Conservation (phyloP, 2,329 filamentous ascomycete species). For the Bipolaris bicolor region DNA sequence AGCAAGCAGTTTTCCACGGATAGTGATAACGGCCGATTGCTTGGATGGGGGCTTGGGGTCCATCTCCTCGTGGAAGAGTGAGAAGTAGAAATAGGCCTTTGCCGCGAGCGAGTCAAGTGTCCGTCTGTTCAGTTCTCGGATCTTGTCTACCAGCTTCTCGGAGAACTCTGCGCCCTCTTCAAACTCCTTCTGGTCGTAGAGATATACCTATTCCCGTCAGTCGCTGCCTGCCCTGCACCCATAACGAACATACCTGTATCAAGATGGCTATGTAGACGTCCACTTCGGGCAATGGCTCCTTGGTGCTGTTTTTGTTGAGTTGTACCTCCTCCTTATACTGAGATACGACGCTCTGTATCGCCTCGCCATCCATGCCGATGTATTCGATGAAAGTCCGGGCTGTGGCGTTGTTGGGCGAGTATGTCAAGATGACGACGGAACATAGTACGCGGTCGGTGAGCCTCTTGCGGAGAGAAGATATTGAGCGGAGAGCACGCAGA, state of each 20-base stretch:
- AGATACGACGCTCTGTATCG: constrained; percentile 61
- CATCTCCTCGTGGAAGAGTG: constrained; percentile 91
- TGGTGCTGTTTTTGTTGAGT: constrained; percentile 66
- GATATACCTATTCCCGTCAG: constrained; percentile 70
- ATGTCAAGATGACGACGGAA: constrained; percentile 81
- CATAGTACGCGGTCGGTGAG: constrained; percentile 81
- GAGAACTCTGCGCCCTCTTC: constrained; percentile 86
- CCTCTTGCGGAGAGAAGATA: constrained; percentile 93
- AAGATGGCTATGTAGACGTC: constrained; percentile 89
- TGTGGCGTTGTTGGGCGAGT: constrained; percentile 69
- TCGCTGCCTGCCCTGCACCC: background rate
- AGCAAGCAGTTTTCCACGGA: constrained; percentile 83
- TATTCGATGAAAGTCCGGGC: constrained; percentile 74
- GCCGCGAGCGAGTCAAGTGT: constrained; percentile 92
- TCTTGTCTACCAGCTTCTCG: constrained; percentile 77
- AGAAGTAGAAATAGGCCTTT: constrained; percentile 98
- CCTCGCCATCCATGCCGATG: constrained; percentile 70
- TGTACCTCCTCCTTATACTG: constrained; percentile 70
- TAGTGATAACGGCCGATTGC: constrained; percentile 82
- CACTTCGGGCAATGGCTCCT: constrained; percentile 83
- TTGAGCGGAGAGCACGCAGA: constrained; percentile 89
- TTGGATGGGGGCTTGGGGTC: constrained; percentile 86
- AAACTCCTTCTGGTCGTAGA: constrained; percentile 84
- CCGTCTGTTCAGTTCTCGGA: constrained; percentile 88
- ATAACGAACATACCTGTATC: constrained; percentile 45